Base-by-base conservation (phyloP, 192 early-diverging fungal genomes). In the Coemansia asiatica region DNA sequence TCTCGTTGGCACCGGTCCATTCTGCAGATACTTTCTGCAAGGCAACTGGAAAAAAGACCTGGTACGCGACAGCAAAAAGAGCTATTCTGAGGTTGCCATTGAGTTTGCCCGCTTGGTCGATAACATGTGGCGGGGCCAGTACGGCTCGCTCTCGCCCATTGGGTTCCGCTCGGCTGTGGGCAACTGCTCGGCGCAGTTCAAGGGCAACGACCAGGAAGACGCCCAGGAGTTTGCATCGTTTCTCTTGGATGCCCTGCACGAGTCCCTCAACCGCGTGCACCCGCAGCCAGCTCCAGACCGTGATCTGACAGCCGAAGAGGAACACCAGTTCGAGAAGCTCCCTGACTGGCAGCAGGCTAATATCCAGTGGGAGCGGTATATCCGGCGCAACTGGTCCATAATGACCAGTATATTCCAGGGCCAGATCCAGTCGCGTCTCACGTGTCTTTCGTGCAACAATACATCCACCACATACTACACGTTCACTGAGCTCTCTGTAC, bases 191-290 rank as follows among this genome's bases (percentile, higher is more conserved):
- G 85, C 88, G 6, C 90, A 94, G 66, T 99, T 96, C 72, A 84
- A 83, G 33, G 92, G 92, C 6, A 89, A 85, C 50, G 94, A 97
- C 55, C 97, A 99, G 72, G 94, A 99, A 28, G 97, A 99, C 79
- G 91, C 91, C 0, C 97, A 99, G 68, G 96, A 98, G 79, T 98
- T 99, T 79, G 81, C 97, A 12, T 83, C 87, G 4, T 98, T 92
- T 69, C 71, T 99, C 56, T 72, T 98, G 25, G 94, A 98, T 82
- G 82, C 88, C 0, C 68, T 99, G 18, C 96, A 99, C 68, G 97
- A 98, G 75, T 90, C 95, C 64, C 68, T 97, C 31, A 99, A 99
- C 66, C 63, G 86, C 21, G 83, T 86, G n/a, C 64, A 82, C 36
- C 67, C 68, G 2, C 54, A 74, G 15, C 81, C 71, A 33, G 70